Evolutionary conservation across 352 stramenopile species (phyloP).

Genomic region (Elongisporangium undulatum): DNA sequence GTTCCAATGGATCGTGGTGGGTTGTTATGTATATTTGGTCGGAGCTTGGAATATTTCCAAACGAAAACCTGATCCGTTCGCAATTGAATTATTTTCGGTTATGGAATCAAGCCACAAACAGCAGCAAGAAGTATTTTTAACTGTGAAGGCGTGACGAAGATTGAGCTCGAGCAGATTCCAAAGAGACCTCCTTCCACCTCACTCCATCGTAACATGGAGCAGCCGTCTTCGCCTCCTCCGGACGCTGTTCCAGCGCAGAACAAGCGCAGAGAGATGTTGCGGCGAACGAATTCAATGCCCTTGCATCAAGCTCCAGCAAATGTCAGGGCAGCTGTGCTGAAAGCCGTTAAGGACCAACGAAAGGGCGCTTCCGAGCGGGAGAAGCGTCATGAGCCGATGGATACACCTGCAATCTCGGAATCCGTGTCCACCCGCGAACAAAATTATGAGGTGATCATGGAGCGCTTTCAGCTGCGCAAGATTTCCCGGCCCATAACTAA

Average conservation of each 20-base stretch:
- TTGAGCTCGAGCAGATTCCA: no score
- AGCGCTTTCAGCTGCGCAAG: constrained; percentile 12
- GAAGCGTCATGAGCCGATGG: background rate
- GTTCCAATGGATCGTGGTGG: no score
- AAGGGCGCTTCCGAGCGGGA: background rate
- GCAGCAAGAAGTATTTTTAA: background rate
- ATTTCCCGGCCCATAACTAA: background rate
- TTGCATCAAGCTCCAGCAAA: background rate
- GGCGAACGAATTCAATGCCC: background rate
- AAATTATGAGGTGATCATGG: constrained; percentile 10
- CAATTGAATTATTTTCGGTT: background rate
- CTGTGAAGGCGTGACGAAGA: no score
- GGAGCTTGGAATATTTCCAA: no score
- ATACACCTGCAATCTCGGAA: background rate
- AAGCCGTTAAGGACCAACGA: background rate
- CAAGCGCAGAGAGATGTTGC: background rate
- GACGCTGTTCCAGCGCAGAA: background rate
- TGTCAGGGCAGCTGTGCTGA: background rate
- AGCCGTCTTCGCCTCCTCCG: background rate
- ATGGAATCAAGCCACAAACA: background rate
- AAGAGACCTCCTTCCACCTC: background rate
- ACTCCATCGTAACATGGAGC: background rate
- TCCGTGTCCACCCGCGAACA: background rate
- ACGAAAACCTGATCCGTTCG: background rate
- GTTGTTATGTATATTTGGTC: no score